These are phyloP conservation scores for Colletotrichum truncatum DNA, from an alignment of 2,329 filamentous ascomycete species.

Conservation along the genomic window DNA sequence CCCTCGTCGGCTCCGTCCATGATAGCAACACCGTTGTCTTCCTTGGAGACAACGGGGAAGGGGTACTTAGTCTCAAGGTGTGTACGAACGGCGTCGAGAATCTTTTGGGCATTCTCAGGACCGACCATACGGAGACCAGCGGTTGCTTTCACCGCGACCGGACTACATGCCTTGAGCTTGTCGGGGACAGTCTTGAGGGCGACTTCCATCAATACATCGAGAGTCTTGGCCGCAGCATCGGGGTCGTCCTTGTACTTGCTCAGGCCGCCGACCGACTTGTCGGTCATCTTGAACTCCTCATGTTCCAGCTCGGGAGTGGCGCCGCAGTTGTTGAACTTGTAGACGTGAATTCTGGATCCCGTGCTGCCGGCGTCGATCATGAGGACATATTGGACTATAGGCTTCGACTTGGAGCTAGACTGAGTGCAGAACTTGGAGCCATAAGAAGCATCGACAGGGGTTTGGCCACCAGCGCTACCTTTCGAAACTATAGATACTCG, in stretches of 20 bases:
- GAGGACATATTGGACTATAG: constrained; percentile 94
- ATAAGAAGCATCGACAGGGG: constrained; percentile 67
- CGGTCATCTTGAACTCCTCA: constrained; percentile 94
- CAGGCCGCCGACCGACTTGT: constrained; percentile 83
- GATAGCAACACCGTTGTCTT: constrained; percentile 89
- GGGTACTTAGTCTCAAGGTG: constrained; percentile 91
- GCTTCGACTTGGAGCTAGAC: constrained; percentile 87
- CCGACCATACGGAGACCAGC: constrained; percentile 92
- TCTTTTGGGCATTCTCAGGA: constrained; percentile 80
- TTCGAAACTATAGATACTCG: constrained; percentile 32
- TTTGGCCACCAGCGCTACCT: constrained; percentile 53
- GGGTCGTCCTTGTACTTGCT: constrained; percentile 90
- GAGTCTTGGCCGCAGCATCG: constrained; percentile 85
- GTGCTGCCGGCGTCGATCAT: constrained; percentile 99
- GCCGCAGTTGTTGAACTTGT: constrained; percentile 99
- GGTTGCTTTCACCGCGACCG: constrained; percentile 97
- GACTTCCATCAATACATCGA: constrained; percentile 87
- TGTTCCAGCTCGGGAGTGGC: constrained; percentile 92
- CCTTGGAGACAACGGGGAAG: constrained; percentile 89
- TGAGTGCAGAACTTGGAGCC: constrained; percentile 81
- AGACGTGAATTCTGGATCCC: constrained; percentile 97
- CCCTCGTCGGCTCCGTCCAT: constrained; percentile 98
- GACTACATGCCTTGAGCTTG: constrained; percentile 89
- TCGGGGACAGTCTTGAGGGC: constrained; percentile 88
- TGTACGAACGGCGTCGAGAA: constrained; percentile 83